These are phyloP conservation scores for Zalaria obscura DNA, from an alignment of 2,329 filamentous ascomycete genomes.

Conservation along the genomic window DNA sequence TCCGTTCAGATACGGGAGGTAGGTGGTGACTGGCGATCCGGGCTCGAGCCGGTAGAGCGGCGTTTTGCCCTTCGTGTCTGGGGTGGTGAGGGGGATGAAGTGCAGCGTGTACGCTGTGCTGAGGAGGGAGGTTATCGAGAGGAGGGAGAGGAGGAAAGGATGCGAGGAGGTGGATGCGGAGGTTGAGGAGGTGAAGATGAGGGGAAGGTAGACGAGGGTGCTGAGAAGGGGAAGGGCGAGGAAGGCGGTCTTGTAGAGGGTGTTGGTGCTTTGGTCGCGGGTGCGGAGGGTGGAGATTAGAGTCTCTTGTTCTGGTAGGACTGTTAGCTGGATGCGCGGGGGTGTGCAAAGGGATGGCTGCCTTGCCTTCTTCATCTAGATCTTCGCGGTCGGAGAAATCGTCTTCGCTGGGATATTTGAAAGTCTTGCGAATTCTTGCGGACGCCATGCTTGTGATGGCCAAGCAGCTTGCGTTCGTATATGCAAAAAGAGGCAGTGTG, in stretches of 20 bases:
- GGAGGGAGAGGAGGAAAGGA: slow-evolving; percentile 33
- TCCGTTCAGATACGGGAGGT: slow-evolving; percentile 47
- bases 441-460: slow-evolving; percentile 28
- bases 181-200: slow-evolving; percentile 21
- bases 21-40: slow-evolving; percentile 38
- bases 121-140: slow-evolving; percentile 49
- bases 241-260: slow-evolving; percentile 31
- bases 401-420: slow-evolving; percentile 56
- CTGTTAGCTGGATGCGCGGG: no score
- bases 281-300: slow-evolving; percentile 42
- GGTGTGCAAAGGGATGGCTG: slow-evolving; percentile 12
- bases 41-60: slow-evolving; percentile 14
- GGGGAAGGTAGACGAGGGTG: slow-evolving; percentile 40
- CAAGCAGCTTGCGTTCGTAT: not conserved
- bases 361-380: slow-evolving; percentile 44
- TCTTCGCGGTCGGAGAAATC: slow-evolving; percentile 38
- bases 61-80: slow-evolving; percentile 22
- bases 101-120: slow-evolving; percentile 49
- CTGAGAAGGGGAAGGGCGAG: slow-evolving; percentile 45
- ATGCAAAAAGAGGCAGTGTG: not conserved
- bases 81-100: slow-evolving; percentile 28
- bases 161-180: slow-evolving; percentile 18
- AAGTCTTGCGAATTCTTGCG: slow-evolving; percentile 59
- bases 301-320: slow-evolving; percentile 45
- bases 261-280: slow-evolving; percentile 33